A percentile compares a stretch with the other conserved stretches of the same genome.
Conservation (phyloP, 306 rosid genomes). For the Hylodesmum podocarpum region DNA sequence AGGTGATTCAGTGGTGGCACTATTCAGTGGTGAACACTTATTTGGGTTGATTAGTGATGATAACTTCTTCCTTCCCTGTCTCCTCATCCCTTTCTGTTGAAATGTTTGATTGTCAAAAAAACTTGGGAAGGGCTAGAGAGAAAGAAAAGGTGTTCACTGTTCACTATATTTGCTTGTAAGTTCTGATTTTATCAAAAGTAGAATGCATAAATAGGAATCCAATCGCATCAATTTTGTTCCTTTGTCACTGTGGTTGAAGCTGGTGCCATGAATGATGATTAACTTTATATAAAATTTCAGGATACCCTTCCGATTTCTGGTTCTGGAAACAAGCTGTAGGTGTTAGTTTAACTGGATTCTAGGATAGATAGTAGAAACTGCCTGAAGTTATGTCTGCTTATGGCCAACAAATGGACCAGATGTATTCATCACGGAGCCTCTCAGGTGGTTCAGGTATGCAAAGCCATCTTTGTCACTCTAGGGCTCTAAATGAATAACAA, state of each 20-base stretch:
- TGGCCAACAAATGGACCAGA: conserved; percentile 73
- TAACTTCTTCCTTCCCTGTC: not conserved
- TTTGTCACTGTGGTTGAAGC: not conserved
- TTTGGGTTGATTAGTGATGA: not conserved
- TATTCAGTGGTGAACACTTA: not conserved
- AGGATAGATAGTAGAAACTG: not conserved
- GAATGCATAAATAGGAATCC: not conserved
- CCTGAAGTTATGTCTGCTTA: conserved; percentile 56
- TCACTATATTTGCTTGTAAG: conserved; percentile 2
- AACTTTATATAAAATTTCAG: conserved; percentile 42
- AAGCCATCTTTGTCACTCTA: conserved; percentile 18
- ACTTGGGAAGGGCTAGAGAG: not conserved
- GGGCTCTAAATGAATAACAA: not conserved
- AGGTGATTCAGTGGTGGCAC: not conserved
- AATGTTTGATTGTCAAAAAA: not conserved
- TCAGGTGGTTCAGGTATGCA: conserved; percentile 63
- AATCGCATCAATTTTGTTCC: not conserved
- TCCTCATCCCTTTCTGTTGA: not conserved
- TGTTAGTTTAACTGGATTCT: conserved; percentile 25
- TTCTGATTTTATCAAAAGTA: not conserved
- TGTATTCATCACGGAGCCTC: conserved; percentile 55
- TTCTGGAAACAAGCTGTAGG: conserved; percentile 26
- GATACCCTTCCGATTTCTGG: conserved; percentile 41
- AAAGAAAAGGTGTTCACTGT: not conserved
- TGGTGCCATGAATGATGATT: conserved; percentile 18